Conservation (phyloP, 2,329 filamentous ascomycete genomes). For the Aureobasidium sp. region DNA sequence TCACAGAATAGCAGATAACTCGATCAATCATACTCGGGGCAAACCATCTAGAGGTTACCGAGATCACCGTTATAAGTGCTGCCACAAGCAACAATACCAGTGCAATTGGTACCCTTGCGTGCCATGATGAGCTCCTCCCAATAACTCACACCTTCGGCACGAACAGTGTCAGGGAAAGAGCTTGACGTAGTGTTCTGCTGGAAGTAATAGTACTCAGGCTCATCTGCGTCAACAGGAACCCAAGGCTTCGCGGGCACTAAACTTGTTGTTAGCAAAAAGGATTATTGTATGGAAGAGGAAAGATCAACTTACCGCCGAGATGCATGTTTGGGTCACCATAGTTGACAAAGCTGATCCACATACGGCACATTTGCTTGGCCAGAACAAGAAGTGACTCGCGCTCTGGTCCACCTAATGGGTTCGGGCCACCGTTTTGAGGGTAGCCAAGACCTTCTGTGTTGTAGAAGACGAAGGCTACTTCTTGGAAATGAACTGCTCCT, state of each 20-base stretch:
- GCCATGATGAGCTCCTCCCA: constrained; percentile 18
- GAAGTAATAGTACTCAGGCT: constrained; percentile 3
- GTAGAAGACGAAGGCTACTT: constrained; percentile 47
- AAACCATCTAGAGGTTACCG: background rate
- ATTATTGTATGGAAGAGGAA: background rate
- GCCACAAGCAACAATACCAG: constrained; percentile 18
- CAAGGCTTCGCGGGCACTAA: background rate
- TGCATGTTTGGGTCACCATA: constrained; percentile 33
- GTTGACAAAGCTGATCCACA: constrained; percentile 46
- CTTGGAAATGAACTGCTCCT: constrained; percentile 36
- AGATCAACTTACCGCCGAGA: constrained; percentile 17
- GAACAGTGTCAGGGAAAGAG: constrained; percentile 35
- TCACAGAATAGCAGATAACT: too few relatives aligned
- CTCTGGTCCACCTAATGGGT: constrained; percentile 17
- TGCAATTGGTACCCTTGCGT: constrained; percentile 17
- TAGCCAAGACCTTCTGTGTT: constrained; percentile 44
- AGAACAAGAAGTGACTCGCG: constrained; percentile 33
- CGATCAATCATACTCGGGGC: too few relatives aligned
- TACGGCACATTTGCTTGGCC: constrained; percentile 40
- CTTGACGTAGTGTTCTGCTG: background rate
- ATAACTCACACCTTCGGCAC: constrained; percentile 35
- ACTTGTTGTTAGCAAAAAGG: constrained; percentile 17
- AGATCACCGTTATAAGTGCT: constrained; percentile 13
- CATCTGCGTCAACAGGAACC: constrained; percentile 11
- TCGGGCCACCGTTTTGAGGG: constrained; percentile 25